These are phyloP conservation scores for Aspergillus luchuensis DNA, from an alignment of 2,329 filamentous ascomycete species.

Conservation along the genomic window DNA sequence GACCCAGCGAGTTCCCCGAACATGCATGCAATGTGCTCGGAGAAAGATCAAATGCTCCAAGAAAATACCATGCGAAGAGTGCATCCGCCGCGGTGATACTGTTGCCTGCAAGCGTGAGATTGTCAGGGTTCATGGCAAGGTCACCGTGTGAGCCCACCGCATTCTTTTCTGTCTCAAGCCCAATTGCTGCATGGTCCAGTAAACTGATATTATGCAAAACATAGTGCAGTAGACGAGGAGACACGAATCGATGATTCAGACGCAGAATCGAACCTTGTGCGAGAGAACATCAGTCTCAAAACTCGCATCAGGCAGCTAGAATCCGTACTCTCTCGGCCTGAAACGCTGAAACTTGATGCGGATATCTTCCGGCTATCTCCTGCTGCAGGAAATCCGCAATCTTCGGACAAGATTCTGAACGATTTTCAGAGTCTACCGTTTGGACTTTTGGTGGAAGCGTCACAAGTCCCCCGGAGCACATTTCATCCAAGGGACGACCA, in stretches of 20 bases:
- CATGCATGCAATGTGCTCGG: slow-evolving; percentile 8
- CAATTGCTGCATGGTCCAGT: background rate
- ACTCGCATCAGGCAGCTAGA: slow-evolving; percentile 8
- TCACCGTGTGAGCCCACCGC: slow-evolving; percentile 3
- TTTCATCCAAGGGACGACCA: background rate
- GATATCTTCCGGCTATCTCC: background rate
- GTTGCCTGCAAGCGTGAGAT: slow-evolving; percentile 5
- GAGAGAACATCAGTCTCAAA: slow-evolving; percentile 5
- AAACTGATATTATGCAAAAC: background rate
- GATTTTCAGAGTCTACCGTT: slow-evolving; percentile 5
- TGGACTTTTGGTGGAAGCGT: slow-evolving; percentile 1
- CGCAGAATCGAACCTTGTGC: background rate
- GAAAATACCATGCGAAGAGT: slow-evolving; percentile 9
- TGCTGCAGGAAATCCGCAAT: background rate
- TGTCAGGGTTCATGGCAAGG: slow-evolving; percentile 8
- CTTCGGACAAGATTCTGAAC: background rate
- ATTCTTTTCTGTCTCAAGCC: background rate
- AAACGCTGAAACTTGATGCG: background rate
- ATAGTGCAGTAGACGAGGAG: slow-evolving; percentile 1
- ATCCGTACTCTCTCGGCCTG: slow-evolving; percentile 3
- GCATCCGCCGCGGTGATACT: slow-evolving; percentile 6
- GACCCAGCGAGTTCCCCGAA: slow-evolving; percentile 10
- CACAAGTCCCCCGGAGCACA: background rate
- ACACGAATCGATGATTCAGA: background rate
- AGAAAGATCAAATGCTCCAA: slow-evolving; percentile 12